Evolutionary conservation across 2,329 filamentous ascomycete species (phyloP).

Genomic region (Pseudogymnoascus sp.): DNA sequence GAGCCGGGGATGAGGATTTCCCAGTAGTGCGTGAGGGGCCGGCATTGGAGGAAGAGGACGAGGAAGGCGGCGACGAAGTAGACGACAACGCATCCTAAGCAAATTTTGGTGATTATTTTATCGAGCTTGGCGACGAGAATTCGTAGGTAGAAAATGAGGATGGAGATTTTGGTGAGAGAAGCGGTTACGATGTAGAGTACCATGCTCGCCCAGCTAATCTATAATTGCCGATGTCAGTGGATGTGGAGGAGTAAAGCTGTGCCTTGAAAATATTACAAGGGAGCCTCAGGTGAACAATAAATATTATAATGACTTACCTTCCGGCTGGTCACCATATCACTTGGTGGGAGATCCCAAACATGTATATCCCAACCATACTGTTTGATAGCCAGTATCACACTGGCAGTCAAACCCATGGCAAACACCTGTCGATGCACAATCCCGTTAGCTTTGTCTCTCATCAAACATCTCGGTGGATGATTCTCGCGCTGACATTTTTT

Average conservation of each 20-base stretch:
- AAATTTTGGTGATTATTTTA: background rate
- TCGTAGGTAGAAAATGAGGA: slow-evolving; percentile 11
- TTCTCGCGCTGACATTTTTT: background rate
- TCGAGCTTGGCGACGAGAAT: slow-evolving; percentile 4
- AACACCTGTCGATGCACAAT: slow-evolving; percentile 20
- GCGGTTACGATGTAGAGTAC: slow-evolving; percentile 7
- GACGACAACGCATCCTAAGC: background rate
- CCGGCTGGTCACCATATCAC: background rate
- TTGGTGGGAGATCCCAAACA: slow-evolving; percentile 29
- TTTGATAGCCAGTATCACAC: slow-evolving; percentile 28
- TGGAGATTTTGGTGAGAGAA: slow-evolving; percentile 10
- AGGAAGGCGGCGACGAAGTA: background rate
- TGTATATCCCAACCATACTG: slow-evolving; percentile 32
- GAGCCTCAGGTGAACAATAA: background rate
- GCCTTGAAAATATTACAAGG: background rate
- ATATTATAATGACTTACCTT: background rate
- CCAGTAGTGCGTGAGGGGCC: slow-evolving; percentile 2
- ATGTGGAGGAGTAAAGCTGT: background rate
- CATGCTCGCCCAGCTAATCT: slow-evolving; percentile 3
- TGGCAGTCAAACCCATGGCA: slow-evolving; percentile 28
- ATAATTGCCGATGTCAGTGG: background rate
- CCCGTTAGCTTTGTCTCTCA: background rate
- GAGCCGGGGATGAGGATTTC: background rate
- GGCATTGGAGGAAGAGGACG: slow-evolving; percentile 7
- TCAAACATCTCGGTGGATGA: no score